Percentiles rank a stretch among this genome's conserved stretches.
Conservation (phyloP, 495 filamentous ascomycete genomes). For the Podospora tetraspora region DNA sequence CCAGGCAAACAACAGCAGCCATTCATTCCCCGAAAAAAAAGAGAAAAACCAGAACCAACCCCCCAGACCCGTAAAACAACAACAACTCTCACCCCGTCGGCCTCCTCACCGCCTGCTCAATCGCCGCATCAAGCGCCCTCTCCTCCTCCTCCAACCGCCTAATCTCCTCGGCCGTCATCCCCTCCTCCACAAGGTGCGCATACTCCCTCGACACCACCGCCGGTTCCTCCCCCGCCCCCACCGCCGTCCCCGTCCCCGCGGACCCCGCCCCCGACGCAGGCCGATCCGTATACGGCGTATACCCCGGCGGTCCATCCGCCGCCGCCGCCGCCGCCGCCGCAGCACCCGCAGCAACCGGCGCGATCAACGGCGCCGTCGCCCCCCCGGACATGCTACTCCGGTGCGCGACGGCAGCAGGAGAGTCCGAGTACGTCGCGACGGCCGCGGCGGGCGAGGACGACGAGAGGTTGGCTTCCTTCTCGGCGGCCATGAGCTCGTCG, state of each 20-base stretch:
- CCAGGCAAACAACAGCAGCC: not conserved
- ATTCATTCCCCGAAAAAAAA: too few species aligned
- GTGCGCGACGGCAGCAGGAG: constrained; percentile 17
- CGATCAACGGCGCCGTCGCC: not conserved
- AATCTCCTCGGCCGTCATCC: constrained; percentile 47
- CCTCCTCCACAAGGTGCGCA: constrained; percentile 46
- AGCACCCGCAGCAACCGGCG: not conserved
- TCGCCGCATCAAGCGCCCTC: constrained; percentile 44
- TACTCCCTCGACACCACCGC: constrained; percentile 28
- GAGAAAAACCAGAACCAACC: not conserved
- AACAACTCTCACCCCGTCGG: constrained; percentile 6
- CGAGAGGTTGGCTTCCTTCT: constrained; percentile 33
- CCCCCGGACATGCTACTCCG: constrained; percentile 1
- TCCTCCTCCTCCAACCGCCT: constrained; percentile 46
- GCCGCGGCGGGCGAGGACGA: constrained; percentile 16
- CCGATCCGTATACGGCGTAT: constrained; percentile 37
- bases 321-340: too few species aligned
- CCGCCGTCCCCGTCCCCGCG: constrained; percentile 5
- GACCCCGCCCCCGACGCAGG: constrained; percentile 12
- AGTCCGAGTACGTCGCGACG: constrained; percentile 33
- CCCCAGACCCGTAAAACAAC: not conserved
- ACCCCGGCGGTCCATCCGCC: constrained; percentile 17
- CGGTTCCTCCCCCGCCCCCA: constrained; percentile 2
- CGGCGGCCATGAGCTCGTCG: constrained; percentile 34
- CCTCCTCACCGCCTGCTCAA: constrained; percentile 35